A percentile compares a stretch with the other conserved stretches of the same genome.
Evolutionary conservation across 2,329 filamentous ascomycete genomes (phyloP).

Genomic region (Fusarium proliferatum): DNA sequence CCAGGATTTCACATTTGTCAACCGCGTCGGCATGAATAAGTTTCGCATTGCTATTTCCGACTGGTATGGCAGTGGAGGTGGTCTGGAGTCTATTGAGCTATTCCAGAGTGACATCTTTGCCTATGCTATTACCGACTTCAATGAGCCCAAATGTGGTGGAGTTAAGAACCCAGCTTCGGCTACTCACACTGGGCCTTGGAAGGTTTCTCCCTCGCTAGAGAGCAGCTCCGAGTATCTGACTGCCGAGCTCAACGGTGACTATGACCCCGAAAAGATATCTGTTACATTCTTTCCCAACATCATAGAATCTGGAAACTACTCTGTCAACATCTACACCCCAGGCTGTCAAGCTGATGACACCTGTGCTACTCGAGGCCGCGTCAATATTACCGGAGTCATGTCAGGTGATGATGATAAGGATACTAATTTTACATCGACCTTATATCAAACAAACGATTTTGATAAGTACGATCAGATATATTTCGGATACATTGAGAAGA

Average conservation of each 20-base stretch:
- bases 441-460: slow-evolving; percentile 93
- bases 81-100: slow-evolving; percentile 85
- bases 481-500: slow-evolving; percentile 84
- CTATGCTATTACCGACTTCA: slow-evolving; percentile 88
- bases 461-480: slow-evolving; percentile 98
- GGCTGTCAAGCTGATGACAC: slow-evolving; percentile 85
- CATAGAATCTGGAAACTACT: slow-evolving; percentile 89
- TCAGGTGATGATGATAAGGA: slow-evolving; percentile 59
- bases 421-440: slow-evolving; percentile 65
- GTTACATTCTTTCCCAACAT: slow-evolving; percentile 88
- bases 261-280: slow-evolving; percentile 69
- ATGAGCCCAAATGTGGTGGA: slow-evolving; percentile 83
- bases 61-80: slow-evolving; percentile 88
- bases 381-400: slow-evolving; percentile 83
- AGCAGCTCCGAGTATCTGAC: slow-evolving; percentile 84
- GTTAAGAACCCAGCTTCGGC: slow-evolving; percentile 71
- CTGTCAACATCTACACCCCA: slow-evolving; percentile 90
- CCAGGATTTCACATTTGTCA: slow-evolving; percentile 94
- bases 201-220: slow-evolving; percentile 70
- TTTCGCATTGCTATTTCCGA: slow-evolving; percentile 88
- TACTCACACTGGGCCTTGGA: slow-evolving; percentile 80
- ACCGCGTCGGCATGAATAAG: slow-evolving; percentile 84
- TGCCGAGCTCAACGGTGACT: slow-evolving; percentile 67
- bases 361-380: slow-evolving; percentile 79
- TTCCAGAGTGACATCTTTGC: slow-evolving; percentile 87